phyloP scores from a whole-genome alignment of 2,329 filamentous ascomycete genomes.

The Paracoccidioides brasiliensis region DNA sequence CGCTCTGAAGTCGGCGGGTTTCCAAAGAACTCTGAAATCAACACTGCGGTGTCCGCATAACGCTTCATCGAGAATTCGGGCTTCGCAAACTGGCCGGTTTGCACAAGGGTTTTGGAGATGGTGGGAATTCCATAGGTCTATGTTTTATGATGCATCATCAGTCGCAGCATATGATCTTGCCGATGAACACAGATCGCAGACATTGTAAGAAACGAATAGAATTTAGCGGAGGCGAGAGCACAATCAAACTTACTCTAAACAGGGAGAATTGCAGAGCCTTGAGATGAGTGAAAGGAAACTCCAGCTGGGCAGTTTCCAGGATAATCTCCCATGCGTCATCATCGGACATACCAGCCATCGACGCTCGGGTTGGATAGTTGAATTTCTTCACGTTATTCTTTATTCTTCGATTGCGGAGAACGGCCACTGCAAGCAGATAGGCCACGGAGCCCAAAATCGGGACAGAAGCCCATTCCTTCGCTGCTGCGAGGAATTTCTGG shows the following conservation, averaged over 20 bases:
- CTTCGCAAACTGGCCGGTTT: slow-evolving; percentile 33
- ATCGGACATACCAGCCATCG: slow-evolving; percentile 41
- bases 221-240: not conserved
- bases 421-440: slow-evolving; percentile 23
- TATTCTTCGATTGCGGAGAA: slow-evolving; percentile 28
- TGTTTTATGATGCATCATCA: not conserved
- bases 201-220: not conserved
- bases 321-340: slow-evolving; percentile 41
- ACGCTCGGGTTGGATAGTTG: slow-evolving; percentile 33
- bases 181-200: not conserved
- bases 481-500: not conserved
- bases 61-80: slow-evolving; percentile 33
- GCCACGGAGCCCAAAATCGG: slow-evolving; percentile 1
- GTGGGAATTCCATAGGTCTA: slow-evolving; percentile 45
- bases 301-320: slow-evolving; percentile 33
- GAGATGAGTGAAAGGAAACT: slow-evolving; percentile 42
- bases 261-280: slow-evolving; percentile 46
- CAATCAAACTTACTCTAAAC: slow-evolving; percentile 34
- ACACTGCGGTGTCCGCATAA: slow-evolving; percentile 34
- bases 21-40: slow-evolving; percentile 34
- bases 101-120: slow-evolving; percentile 34
- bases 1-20: slow-evolving; percentile 34
- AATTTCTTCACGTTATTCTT: slow-evolving; percentile 29
- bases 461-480: not conserved
- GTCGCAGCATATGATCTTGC: not conserved